Conservation (phyloP, 257 asterid genomes). For the Haberlea rhodopensis region DNA sequence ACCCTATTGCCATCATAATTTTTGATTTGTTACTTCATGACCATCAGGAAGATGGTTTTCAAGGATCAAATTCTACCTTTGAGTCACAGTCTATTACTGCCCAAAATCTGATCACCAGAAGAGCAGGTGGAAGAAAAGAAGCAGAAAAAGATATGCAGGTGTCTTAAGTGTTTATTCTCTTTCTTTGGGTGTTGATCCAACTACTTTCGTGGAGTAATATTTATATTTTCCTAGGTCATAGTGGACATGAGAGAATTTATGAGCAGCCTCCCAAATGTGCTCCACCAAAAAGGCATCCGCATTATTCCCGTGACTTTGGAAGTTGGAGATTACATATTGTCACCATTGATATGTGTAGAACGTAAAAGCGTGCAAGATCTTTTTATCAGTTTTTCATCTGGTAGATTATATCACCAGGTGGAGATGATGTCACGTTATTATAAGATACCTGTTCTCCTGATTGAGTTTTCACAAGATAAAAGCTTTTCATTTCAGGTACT, state of each 20-base stretch:
- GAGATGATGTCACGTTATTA: conserved; percentile 99
- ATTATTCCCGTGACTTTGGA: conserved; percentile 91
- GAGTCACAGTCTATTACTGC: conserved; percentile 62
- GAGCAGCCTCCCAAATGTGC: conserved; percentile 98
- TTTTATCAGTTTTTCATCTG: conserved; percentile 89
- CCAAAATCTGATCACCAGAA: conserved; percentile 75
- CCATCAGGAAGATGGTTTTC: conserved; percentile 66
- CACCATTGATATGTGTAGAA: conserved; percentile 93
- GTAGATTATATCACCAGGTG: conserved; percentile 90
- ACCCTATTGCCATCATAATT: conserved; percentile 16
- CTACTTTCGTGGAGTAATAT: conserved; percentile 2
- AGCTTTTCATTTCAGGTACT: conserved; percentile 97
- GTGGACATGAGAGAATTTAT: conserved; percentile 99
- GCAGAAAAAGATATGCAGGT: conserved; percentile 81
- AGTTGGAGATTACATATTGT: conserved; percentile 93
- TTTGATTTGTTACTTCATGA: conserved; percentile 25
- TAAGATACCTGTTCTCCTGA: conserved; percentile 87
- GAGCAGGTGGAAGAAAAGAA: conserved; percentile 92
- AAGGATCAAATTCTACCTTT: conserved; percentile 46
- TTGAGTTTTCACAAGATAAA: conserved; percentile 96
- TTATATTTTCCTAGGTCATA: conserved; percentile 54
- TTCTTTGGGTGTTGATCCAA: conserved; percentile 6
- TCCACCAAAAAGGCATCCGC: conserved; percentile 91
- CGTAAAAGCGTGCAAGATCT: conserved; percentile 97
- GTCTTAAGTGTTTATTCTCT: conserved; percentile 28